Percentiles rank a stretch among this genome's conserved stretches.
These are phyloP conservation scores for Allomyces javanicus DNA, from an alignment of 192 early-diverging fungal species.

Conservation along the genomic window DNA sequence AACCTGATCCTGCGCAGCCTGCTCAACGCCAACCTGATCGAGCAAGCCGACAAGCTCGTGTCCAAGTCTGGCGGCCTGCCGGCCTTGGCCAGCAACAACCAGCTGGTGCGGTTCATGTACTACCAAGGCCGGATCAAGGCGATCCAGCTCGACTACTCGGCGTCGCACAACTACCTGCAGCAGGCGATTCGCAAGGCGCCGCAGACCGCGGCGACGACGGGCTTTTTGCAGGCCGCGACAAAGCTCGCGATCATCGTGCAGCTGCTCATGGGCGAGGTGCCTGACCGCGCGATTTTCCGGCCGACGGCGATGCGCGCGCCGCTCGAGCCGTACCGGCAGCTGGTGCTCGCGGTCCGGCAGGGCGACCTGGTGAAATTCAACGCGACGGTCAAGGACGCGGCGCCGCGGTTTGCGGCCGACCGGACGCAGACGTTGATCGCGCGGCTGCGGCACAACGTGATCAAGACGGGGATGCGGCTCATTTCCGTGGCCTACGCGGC, in stretches of 20 bases:
- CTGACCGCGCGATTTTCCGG: slow-evolving; percentile 82
- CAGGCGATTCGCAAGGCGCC: slow-evolving; percentile 95
- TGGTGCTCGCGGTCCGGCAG: slow-evolving; percentile 57
- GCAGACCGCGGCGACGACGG: slow-evolving; percentile 54
- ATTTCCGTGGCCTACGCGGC: slow-evolving; percentile 90
- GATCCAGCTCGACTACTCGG: slow-evolving; percentile 94
- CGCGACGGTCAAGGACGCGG: slow-evolving; percentile 54
- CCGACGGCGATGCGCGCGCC: not conserved
- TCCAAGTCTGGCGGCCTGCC: slow-evolving; percentile 69
- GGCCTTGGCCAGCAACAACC: slow-evolving; percentile 73
- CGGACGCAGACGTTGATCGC: slow-evolving; percentile 78
- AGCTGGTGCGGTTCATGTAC: slow-evolving; percentile 86
- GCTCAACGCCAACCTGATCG: slow-evolving; percentile 84
- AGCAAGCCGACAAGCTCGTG: slow-evolving; percentile 91
- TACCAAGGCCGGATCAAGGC: slow-evolving; percentile 93
- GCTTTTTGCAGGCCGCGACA: slow-evolving; percentile 80
- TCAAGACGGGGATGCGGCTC: slow-evolving; percentile 96
- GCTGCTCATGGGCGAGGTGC: slow-evolving; percentile 95
- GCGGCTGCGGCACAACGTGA: slow-evolving; percentile 95
- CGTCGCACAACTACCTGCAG: slow-evolving; percentile 63
- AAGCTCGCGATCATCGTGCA: slow-evolving; percentile 96
- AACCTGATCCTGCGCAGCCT: slow-evolving; percentile 85
- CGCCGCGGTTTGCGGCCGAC: slow-evolving; percentile 60
- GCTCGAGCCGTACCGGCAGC: not conserved
- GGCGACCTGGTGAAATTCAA: slow-evolving; percentile 91